Evolutionary conservation across 2,329 filamentous ascomycete species (phyloP), one percentile per base, ranked within the genome.

Genomic region (Aspergillus calidoustus): DNA sequence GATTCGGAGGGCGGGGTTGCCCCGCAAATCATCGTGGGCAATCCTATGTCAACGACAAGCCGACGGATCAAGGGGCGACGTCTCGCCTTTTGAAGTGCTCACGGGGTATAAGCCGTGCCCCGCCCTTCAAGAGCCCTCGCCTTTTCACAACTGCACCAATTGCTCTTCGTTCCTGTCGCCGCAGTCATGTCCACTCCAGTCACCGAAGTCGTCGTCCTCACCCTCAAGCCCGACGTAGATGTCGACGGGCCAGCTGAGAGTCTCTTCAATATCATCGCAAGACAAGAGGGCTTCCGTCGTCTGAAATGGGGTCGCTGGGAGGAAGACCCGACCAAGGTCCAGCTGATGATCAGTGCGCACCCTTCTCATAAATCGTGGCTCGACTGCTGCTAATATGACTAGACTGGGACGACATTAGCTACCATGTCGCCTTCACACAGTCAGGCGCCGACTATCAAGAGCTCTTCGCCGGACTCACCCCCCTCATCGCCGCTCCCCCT

Each of bases 291-390:
- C 13, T 31, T 44, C 22, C 48, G 23, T 23, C 48, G 48, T 15
- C 3, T 52, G n/a, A 58, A 58, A 58, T 58, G 55, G 55, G 55
- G 55, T 17, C 34, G 34, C 13, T 58, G 55, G 55, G 55, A 58
- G 8, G 55, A 58, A 22, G 48, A 58, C n/a, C 22, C n/a, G 19
- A 46, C 6, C 23, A 58, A 58, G 34, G 47, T 52, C 8, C 55
- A 58, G 48, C 50, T 58, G 22, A 46, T 58, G 34, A 58, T 52
- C 17, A 58, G 55, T 58, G 25, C 23, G 44, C 7, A 11, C 11
- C 23, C 38, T 22, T 4, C n/a, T n/a, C 53, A 5, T 3, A 17
- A 22, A n/a, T 15, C 15, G 7, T 28, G 8, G 13, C 31, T 11
- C 8, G 8, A 38, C 31, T 7, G 13, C 13, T 9, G 31, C 31